Evolutionary conservation across 345 rosid genomes (phyloP).

Genomic region (Pistacia integerrima): DNA sequence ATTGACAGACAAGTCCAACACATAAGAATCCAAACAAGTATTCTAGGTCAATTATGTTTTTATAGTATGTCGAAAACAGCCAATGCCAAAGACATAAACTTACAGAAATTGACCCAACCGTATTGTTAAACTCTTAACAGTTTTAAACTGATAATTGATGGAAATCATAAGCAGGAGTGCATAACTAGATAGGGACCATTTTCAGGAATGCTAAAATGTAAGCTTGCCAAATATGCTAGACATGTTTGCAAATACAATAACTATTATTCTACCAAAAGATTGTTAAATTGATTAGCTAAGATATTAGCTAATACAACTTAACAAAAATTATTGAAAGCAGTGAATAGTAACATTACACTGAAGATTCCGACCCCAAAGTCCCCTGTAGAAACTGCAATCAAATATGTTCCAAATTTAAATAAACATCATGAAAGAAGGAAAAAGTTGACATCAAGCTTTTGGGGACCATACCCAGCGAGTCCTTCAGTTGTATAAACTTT

Average conservation of each 20-base stretch:
- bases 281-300: not conserved
- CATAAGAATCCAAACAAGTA: too few relatives aligned
- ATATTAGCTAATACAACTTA: slow-evolving; percentile 4
- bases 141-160: not conserved
- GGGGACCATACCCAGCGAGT: slow-evolving; percentile 44
- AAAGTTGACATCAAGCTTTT: slow-evolving; percentile 6
- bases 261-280: not conserved
- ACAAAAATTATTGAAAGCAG: slow-evolving; percentile 27
- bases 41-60: too few relatives aligned
- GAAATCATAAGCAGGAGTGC: not conserved
- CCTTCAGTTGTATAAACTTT: slow-evolving; percentile 49
- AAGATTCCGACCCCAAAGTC: slow-evolving; percentile 53
- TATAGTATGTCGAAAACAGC: too few relatives aligned
- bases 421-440: slow-evolving; percentile 18
- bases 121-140: too few relatives aligned
- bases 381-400: slow-evolving; percentile 50
- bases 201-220: not conserved
- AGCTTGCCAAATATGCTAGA: not conserved
- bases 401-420: not conserved
- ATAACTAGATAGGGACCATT: not conserved
- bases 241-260: not conserved
- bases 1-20: too few relatives aligned
- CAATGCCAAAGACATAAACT: too few relatives aligned
- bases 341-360: slow-evolving; percentile 40
- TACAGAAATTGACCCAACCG: too few relatives aligned